Base-by-base conservation (phyloP, 1,284 basidiomycete genomes). In the Puccinia horiana region DNA sequence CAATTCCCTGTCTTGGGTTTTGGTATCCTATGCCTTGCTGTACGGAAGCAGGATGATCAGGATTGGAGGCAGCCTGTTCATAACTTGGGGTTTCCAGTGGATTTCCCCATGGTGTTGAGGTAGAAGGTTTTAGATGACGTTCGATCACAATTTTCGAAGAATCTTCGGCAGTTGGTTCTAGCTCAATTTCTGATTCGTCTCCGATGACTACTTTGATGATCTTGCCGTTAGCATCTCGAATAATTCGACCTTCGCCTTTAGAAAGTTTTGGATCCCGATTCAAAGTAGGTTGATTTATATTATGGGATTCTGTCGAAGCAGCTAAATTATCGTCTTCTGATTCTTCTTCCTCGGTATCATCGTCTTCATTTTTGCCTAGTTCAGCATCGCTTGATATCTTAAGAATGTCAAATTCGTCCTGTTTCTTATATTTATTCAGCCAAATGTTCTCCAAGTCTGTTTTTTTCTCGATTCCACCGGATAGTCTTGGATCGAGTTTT, bases 181-280 rank as follows among this genome's bases (percentile, higher is more conserved):
- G 56, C 42, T 77, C 76, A 29, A 77, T 65, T 3, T 44, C 40
- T 9, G 56, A 35, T 20, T 77, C 58, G 32, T 65, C 58, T 35
- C 76, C 76, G 26, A 77, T 49, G 1, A 77, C 32, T 1, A 77
- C 76, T 29, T 77, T 77, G 26, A 77, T 32, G 26, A 77, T 67
- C 35, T 47, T 63, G 37, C 76, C 76, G 44, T 65, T n/a, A 3
- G 58, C 23, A 32, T 77, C 76, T 47, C 76, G 56, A 44, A 77
- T 52, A 32, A 77, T 77, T 29, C 61, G 37, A 0, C 76, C 76
- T 35, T 77, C 58, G 20, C 76, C 76, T 23, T 76, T 76, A 26
- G 74, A 20, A 2, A 76, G 52, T 42, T 76, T 76, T 14, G 20
- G 40, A n/a, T 69, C 42, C 26, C 18, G 12, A 8, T 69, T 37